Conservation (phyloP, 371 early-diverging fungal genomes). For the Syncephalastrum racemosum region DNA sequence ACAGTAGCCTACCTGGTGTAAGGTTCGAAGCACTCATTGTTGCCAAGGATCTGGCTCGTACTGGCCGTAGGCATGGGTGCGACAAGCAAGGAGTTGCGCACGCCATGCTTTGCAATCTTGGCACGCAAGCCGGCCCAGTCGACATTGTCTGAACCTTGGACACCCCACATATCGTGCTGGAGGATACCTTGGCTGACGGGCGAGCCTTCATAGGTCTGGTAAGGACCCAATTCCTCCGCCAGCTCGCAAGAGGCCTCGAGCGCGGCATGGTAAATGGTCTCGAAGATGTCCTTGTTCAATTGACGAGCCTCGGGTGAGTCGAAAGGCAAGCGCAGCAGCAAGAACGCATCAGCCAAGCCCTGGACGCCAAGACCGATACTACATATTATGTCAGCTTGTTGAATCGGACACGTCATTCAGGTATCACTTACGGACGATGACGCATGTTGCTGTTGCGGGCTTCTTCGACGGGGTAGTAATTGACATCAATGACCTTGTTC, state of each 20-base stretch:
- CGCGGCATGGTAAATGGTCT: conserved; percentile 98
- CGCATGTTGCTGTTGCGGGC: conserved; percentile 86
- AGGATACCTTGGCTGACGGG: conserved; percentile 91
- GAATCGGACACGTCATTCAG: too few relatives aligned
- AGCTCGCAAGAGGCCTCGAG: conserved; percentile 93
- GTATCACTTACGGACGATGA: conserved; percentile 78
- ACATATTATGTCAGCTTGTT: background rate
- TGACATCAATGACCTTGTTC: conserved; percentile 97
- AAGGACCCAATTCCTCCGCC: conserved; percentile 81
- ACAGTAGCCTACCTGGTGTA: conserved; percentile 59
- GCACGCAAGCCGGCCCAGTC: conserved; percentile 90
- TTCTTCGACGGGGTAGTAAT: conserved; percentile 95
- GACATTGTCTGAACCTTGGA: conserved; percentile 76
- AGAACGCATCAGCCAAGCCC: conserved; percentile 97
- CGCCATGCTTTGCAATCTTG: conserved; percentile 83
- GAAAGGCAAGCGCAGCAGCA: conserved; percentile 92
- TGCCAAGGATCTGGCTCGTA: conserved; percentile 97
- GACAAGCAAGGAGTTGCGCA: conserved; percentile 93
- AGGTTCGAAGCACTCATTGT: conserved; percentile 99
- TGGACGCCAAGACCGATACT: conserved; percentile 96
- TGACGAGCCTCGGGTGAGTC: conserved; percentile 86
- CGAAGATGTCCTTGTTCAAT: conserved; percentile 93
- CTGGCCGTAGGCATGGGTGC: conserved; percentile 99
- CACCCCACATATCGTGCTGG: conserved; percentile 95
- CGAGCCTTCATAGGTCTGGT: conserved; percentile 89